Evolutionary conservation across 257 asterid species (phyloP).

Genomic region (Thymus quinquecostatus): DNA sequence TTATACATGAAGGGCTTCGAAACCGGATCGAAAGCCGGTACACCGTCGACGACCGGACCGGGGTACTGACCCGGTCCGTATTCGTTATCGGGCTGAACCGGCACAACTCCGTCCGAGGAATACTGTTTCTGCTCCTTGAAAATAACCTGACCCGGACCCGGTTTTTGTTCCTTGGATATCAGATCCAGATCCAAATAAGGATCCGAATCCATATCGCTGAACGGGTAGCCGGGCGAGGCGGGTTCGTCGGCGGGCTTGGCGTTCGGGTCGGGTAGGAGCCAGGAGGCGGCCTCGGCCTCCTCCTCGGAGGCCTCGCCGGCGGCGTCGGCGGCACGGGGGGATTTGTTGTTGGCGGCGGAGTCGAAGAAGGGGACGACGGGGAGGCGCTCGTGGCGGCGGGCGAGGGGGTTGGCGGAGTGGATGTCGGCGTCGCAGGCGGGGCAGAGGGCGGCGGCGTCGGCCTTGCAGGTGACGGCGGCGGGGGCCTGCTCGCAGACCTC

Average conservation of each 20-base stretch:
- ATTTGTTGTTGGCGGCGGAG: slow-evolving; percentile 34
- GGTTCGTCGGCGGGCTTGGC: slow-evolving; percentile 26
- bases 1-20: slow-evolving; percentile 72
- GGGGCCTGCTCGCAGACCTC: slow-evolving; percentile 68
- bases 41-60: slow-evolving; percentile 78
- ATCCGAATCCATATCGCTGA: slow-evolving; percentile 60
- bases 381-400: slow-evolving; percentile 64
- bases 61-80: slow-evolving; percentile 47
- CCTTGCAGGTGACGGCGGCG: slow-evolving; percentile 60
- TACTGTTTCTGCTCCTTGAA: slow-evolving; percentile 36
- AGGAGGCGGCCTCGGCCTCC: slow-evolving; percentile 51
- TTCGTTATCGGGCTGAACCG: slow-evolving; percentile 55
- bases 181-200: slow-evolving; percentile 65
- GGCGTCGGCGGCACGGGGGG: slow-evolving; percentile 29
- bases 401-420: slow-evolving; percentile 68
- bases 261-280: slow-evolving; percentile 50
- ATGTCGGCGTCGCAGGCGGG: slow-evolving; percentile 60
- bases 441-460: slow-evolving; percentile 71
- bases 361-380: slow-evolving; percentile 49
- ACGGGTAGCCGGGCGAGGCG: slow-evolving; percentile 47
- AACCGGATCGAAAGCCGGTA: slow-evolving; percentile 61
- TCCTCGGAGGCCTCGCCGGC: slow-evolving; percentile 38
- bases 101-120: slow-evolving; percentile 78
- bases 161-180: slow-evolving; percentile 41
- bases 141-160: slow-evolving; percentile 20